phyloP scores from a whole-genome alignment of 371 early-diverging fungal genomes.

The Cokeromyces recurvatus region DNA sequence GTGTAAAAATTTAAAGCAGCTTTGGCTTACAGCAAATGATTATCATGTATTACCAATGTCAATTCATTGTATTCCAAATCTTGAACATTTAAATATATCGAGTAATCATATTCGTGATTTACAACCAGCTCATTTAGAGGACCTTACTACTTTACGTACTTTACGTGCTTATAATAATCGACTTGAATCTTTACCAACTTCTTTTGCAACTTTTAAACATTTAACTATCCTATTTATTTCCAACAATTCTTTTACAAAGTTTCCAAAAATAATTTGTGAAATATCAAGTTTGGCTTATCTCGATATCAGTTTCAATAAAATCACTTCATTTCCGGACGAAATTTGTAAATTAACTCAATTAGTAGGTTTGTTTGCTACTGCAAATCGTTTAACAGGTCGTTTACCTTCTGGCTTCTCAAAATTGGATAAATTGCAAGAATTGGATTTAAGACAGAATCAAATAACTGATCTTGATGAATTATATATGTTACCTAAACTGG shows the following conservation, averaged over 20 bases:
- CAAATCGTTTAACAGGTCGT: constrained; percentile 67
- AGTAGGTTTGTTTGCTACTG: constrained; percentile 61
- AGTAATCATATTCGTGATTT: constrained; percentile 68
- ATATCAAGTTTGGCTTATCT: constrained; percentile 61
- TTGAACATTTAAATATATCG: constrained; percentile 71
- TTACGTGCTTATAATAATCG: constrained; percentile 73
- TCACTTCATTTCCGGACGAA: constrained; percentile 66
- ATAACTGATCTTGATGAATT: constrained; percentile 63
- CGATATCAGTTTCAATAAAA: constrained; percentile 83
- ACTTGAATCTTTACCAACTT: constrained; percentile 56
- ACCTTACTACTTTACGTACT: constrained; percentile 48
- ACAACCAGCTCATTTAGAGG: constrained; percentile 52
- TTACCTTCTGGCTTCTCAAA: constrained; percentile 63
- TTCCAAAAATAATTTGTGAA: constrained; percentile 26
- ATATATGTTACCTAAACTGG: constrained; percentile 53
- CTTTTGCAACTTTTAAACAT: constrained; percentile 47
- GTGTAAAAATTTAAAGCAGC: constrained; percentile 57
- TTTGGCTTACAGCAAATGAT: constrained; percentile 70
- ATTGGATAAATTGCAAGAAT: constrained; percentile 59
- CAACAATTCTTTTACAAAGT: constrained; percentile 70
- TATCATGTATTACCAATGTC: constrained; percentile 57
- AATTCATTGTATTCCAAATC: constrained; percentile 47
- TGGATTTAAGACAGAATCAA: constrained; percentile 74
- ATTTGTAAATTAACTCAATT: constrained; percentile 69
- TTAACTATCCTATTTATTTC: constrained; percentile 68